Base-by-base conservation (phyloP, 345 rosid species). In the Lumnitzera racemosa region DNA sequence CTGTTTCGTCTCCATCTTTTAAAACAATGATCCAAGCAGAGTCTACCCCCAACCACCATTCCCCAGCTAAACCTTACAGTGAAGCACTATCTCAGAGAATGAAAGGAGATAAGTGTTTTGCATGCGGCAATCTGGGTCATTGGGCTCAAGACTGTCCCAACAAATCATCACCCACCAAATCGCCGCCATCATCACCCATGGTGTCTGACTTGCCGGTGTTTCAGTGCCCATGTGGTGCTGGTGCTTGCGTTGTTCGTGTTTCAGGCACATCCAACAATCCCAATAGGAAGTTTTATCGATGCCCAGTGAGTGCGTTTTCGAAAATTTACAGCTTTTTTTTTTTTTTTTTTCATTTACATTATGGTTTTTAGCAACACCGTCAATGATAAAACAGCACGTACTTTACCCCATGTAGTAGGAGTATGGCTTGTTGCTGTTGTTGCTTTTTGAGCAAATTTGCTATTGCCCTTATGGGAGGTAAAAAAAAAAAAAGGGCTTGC, bases 191-290 rank as follows among this genome's bases (percentile, higher is more conserved):
- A 3, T 15, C 16, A 4, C 43, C 46, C 1, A 0, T 68, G 47
- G 51, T 6, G 10, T 60, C 49, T 29, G 58, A 36, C 29, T 7
- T 73, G 3, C 80, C 80, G 58, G 8, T 43, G 54, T 52, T 75
- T 4, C 70, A 61, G 15, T 75, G 80, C 55, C 65, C 1, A 1
- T 76, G 76, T 64, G 76, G 74, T 36, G 73, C 69, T 43, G 78
- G 71, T 24, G 10, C 72, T 20, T 75, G 80, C 55, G 17, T 5
- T 14, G 65, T 62, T 25, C 36, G 13, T 27, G 47, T 64, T 60
- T 59, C 80, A 16, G 51, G 12, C 0, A 62, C 78, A 5, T 14
- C 0, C n/a, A 53, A 47, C 36, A 67, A 79, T 25, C 78, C 83
- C 46, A 48, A 57, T 49, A 57, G 78, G 50, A 70, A 25, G 48